phyloP scores from a whole-genome alignment of 179 eudicot species.

The Nepenthes alata region DNA sequence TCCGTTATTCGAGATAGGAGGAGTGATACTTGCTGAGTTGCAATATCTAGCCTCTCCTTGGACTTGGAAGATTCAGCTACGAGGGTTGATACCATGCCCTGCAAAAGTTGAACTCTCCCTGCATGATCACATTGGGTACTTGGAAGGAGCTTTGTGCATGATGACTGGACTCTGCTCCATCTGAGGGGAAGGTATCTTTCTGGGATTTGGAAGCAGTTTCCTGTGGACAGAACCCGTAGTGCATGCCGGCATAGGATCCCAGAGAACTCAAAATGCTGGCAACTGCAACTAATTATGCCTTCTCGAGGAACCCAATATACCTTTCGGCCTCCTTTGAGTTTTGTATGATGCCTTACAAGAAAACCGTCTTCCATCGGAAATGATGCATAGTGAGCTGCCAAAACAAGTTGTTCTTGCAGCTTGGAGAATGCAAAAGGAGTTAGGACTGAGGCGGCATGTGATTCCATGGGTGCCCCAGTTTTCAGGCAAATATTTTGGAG shows the following conservation, averaged over 20 bases:
- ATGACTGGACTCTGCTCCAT: constrained; percentile 56
- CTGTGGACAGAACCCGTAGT: constrained; percentile 79
- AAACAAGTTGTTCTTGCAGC: constrained; percentile 84
- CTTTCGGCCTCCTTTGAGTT: constrained; percentile 75
- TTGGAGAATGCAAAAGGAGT: constrained; percentile 89
- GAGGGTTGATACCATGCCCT: constrained; percentile 63
- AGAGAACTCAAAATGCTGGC: constrained; percentile 74
- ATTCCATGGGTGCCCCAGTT: constrained; percentile 96
- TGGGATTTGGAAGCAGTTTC: constrained; percentile 88
- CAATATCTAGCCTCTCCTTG: constrained; percentile 63
- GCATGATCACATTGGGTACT: constrained; percentile 28
- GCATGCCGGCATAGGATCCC: constrained; percentile 86
- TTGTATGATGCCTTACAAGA: constrained; percentile 77
- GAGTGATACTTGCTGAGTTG: constrained; percentile 65
- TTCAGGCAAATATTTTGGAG: constrained; percentile 81
- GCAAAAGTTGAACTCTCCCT: constrained; percentile 58
- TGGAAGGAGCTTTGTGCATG: constrained; percentile 26
- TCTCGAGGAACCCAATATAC: constrained; percentile 75
- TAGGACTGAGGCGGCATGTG: constrained; percentile 75
- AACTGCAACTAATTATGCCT: constrained; percentile 72
- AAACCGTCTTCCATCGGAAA: constrained; percentile 66
- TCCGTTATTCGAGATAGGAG: constrained; percentile 64
- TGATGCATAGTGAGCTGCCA: constrained; percentile 90
- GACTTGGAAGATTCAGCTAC: constrained; percentile 75
- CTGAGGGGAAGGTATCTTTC: constrained; percentile 77